Evolutionary conservation across 768 basidiomycete genomes (phyloP).

Genomic region (Boletus tylopilopsis): DNA sequence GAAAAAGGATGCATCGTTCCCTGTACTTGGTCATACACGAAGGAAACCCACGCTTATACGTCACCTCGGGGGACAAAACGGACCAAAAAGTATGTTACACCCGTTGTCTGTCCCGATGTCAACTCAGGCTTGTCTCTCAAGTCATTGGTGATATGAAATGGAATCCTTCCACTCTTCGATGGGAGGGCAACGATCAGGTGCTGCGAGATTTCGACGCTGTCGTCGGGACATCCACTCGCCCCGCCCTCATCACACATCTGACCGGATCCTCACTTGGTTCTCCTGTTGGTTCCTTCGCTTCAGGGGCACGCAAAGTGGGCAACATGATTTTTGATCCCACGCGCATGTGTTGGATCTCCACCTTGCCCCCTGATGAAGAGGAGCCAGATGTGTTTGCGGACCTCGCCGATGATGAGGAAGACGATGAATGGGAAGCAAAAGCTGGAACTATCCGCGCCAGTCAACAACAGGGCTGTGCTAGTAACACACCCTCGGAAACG

Average conservation of each 20-base stretch:
- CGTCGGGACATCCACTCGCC: constrained; percentile 79
- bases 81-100: constrained; percentile 64
- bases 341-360: constrained; percentile 94
- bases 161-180: constrained; percentile 86
- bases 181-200: constrained; percentile 96
- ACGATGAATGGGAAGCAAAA: constrained; percentile 64
- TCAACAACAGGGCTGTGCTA: constrained; percentile 37
- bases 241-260: constrained; percentile 93
- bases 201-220: constrained; percentile 86
- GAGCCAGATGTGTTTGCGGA: constrained; percentile 96
- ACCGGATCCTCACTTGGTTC: constrained; percentile 85
- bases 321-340: constrained; percentile 97
- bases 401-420: constrained; percentile 86
- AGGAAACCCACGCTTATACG: constrained; percentile 87
- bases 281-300: constrained; percentile 67
- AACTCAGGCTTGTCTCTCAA: constrained; percentile 32
- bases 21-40: constrained; percentile 42
- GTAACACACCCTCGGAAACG: constrained; percentile 25
- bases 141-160: constrained; percentile 97
- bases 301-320: constrained; percentile 86
- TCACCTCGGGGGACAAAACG: constrained; percentile 63
- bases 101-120: background rate
- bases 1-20: constrained; percentile 50
- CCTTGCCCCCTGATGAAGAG: constrained; percentile 80
- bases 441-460: constrained; percentile 78